These are phyloP conservation scores for Penicillium daleae DNA, from an alignment of 495 filamentous ascomycete genomes.

Conservation along the genomic window DNA sequence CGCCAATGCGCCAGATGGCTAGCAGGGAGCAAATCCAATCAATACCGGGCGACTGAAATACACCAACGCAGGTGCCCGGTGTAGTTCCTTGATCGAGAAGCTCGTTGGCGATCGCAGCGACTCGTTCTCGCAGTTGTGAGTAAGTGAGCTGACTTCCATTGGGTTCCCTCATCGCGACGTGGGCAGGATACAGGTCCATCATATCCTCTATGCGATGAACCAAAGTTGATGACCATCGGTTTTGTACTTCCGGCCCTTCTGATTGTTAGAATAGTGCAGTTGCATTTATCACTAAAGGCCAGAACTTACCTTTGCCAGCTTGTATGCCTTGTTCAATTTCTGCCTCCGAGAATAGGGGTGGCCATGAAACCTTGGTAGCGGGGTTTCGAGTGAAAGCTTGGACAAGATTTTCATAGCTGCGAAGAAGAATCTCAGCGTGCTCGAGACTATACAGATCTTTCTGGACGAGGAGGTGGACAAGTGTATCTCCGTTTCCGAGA, in stretches of 20 bases:
- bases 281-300: background rate
- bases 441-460: slow-evolving; percentile 29
- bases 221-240: slow-evolving; percentile 40
- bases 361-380: slow-evolving; percentile 26
- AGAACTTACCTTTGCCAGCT: slow-evolving; percentile 21
- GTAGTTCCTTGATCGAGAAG: slow-evolving; percentile 19
- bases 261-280: background rate
- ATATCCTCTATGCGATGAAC: slow-evolving; percentile 39
- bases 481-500: slow-evolving; percentile 14
- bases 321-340: slow-evolving; percentile 18
- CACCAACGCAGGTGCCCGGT: slow-evolving; percentile 6
- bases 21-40: slow-evolving; percentile 57
- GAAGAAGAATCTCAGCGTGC: slow-evolving; percentile 31
- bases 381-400: slow-evolving; percentile 28
- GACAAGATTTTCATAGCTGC: slow-evolving; percentile 36
- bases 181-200: slow-evolving; percentile 6
- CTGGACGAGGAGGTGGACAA: slow-evolving; percentile 23
- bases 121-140: slow-evolving; percentile 6
- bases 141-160: slow-evolving; percentile 23
- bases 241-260: slow-evolving; percentile 23
- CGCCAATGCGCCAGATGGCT: slow-evolving; percentile 54
- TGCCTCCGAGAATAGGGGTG: slow-evolving; percentile 12
- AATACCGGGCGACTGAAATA: slow-evolving; percentile 30
- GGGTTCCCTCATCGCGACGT: slow-evolving; percentile 18
- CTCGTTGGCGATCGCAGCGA: slow-evolving; percentile 21